A percentile compares a stretch with the other conserved stretches of the same genome.
phyloP scores from a whole-genome alignment of 225 moss, liverwort and hornwort genomes.

The Ulota crispa region DNA sequence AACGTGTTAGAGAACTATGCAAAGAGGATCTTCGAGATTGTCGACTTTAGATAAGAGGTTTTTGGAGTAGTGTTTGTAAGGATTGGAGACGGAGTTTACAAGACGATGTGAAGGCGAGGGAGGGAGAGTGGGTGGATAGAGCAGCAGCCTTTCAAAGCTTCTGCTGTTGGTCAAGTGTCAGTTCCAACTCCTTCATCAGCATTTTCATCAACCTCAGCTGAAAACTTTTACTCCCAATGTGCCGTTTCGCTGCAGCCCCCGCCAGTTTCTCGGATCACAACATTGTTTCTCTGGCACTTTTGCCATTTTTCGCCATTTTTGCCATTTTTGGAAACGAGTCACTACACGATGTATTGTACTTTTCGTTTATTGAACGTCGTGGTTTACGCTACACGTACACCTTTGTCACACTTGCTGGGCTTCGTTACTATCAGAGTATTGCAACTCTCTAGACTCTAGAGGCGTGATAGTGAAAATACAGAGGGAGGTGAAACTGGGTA shows the following conservation, averaged over 20 bases:
- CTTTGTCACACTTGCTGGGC: no score
- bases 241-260: constrained; percentile 17
- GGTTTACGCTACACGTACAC: neutral
- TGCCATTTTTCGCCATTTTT: no score
- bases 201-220: neutral
- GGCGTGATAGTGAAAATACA: neutral
- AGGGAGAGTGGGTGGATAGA: neutral
- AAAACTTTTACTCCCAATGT: neutral
- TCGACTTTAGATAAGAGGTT: neutral
- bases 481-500: neutral
- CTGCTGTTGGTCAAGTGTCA: neutral
- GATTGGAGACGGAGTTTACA: neutral
- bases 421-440: neutral
- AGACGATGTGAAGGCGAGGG: neutral
- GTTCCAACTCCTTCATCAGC: constrained; percentile 8
- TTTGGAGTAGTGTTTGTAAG: no score
- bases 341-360: neutral
- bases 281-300: no score
- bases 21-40: neutral
- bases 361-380: neutral
- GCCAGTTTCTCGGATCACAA: neutral
- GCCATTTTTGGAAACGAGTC: no score
- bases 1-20: neutral
- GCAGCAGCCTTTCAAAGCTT: neutral
- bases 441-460: neutral